Evolutionary conservation across 495 filamentous ascomycete genomes (phyloP).

Genomic region (Venustampulla echinocandica): DNA sequence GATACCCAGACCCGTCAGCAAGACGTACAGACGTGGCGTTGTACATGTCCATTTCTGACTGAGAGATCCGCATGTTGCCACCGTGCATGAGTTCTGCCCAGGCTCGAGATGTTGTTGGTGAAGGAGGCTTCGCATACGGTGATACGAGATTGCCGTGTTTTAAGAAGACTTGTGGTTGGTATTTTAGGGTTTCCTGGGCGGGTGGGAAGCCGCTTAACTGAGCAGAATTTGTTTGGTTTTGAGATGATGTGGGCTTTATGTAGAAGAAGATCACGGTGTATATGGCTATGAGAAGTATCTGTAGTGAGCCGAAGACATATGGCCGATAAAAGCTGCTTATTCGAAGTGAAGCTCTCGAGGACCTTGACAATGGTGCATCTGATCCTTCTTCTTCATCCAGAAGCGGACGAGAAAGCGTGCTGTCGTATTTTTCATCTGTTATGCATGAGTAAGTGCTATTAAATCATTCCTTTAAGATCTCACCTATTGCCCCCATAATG

Average conservation of each 20-base stretch:
- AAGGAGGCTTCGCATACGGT: neutral
- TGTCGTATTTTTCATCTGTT: neutral
- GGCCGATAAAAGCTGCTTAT: too few species aligned
- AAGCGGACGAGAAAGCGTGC: neutral
- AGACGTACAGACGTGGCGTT: neutral
- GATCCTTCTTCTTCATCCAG: neutral
- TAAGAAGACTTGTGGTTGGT: neutral
- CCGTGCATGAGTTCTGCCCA: neutral
- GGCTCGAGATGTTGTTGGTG: neutral
- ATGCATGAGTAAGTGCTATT: too few species aligned
- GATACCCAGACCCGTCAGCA: neutral
- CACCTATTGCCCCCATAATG: too few species aligned
- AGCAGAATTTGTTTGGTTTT: neutral
- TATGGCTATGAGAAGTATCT: neutral
- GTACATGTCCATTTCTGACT: neutral
- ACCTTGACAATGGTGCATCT: neutral
- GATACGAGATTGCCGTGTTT: neutral
- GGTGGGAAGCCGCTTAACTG: neutral
- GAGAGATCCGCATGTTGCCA: neutral
- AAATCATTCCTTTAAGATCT: too few species aligned
- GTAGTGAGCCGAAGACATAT: neutral
- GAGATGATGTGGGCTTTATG: neutral
- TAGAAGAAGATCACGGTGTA: neutral
- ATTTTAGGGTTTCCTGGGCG: neutral
- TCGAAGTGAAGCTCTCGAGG: too few species aligned